These are phyloP conservation scores for Saururus chinensis DNA, from an alignment of 164 flowering plant genomes.

Conservation along the genomic window DNA sequence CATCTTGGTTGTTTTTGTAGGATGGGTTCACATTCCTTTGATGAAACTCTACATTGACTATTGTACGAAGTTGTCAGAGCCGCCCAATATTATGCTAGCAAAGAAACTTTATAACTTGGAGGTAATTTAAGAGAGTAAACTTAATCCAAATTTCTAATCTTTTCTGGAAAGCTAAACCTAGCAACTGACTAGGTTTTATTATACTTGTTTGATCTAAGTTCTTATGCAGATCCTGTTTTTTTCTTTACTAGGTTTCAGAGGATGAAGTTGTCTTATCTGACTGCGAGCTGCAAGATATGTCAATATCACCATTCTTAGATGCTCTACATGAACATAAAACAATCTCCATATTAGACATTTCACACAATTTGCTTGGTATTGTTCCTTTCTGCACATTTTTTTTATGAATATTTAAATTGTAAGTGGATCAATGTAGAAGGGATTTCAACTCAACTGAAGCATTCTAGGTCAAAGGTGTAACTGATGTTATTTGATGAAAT, in stretches of 20 bases:
- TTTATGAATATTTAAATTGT: too few species aligned
- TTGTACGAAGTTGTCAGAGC: conserved; percentile 59
- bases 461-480: too few species aligned
- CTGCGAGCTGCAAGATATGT: conserved; percentile 82
- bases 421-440: too few species aligned
- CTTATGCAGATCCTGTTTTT: neutral
- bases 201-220: neutral
- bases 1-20: conserved; percentile 25
- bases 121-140: conserved; percentile 28
- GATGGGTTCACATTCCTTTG: conserved; percentile 80
- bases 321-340: conserved; percentile 59
- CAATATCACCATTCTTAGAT: conserved; percentile 56
- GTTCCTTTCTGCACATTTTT: neutral
- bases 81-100: conserved; percentile 68
- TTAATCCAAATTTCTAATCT: neutral
- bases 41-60: conserved; percentile 72
- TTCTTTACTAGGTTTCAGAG: conserved; percentile 57
- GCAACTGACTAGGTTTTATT: neutral
- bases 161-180: neutral
- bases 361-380: conserved; percentile 85
- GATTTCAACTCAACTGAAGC: too few species aligned
- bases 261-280: conserved; percentile 78
- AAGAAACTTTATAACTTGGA: conserved; percentile 68
- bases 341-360: conserved; percentile 61
- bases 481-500: too few species aligned